Evolutionary conservation across 495 filamentous ascomycete species (phyloP).

Genomic region (Daldinia vernicosa): DNA sequence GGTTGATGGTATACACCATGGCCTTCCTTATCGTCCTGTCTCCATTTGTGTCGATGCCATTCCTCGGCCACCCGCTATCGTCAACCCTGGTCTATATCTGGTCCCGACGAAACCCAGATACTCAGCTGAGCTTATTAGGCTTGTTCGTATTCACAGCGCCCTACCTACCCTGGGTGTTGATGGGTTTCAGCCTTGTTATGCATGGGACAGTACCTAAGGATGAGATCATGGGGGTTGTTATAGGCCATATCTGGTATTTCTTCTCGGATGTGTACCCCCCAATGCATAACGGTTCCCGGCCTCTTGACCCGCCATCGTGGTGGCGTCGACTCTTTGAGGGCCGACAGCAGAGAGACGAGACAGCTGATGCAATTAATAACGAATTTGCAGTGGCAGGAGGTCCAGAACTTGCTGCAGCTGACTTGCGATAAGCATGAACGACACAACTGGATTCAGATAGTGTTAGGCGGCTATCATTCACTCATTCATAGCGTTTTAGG

Average conservation of each 20-base stretch:
- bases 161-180: conserved; percentile 95
- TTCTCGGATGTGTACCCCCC: conserved; percentile 96
- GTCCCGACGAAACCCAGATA: conserved; percentile 93
- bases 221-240: conserved; percentile 90
- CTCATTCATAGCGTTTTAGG: conserved; percentile 41
- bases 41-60: conserved; percentile 85
- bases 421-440: conserved; percentile 35
- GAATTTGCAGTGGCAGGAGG: conserved; percentile 62
- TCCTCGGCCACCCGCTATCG: conserved; percentile 88
- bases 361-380: conserved; percentile 58
- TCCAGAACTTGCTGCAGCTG: conserved; percentile 50
- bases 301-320: conserved; percentile 89
- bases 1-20: conserved; percentile 88
- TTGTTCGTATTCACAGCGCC: conserved; percentile 91
- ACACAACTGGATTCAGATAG: neutral
- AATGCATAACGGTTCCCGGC: conserved; percentile 82
- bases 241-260: conserved; percentile 98
- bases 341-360: conserved; percentile 54
- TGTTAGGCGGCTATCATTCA: conserved; percentile 31
- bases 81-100: conserved; percentile 98
- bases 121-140: conserved; percentile 88
- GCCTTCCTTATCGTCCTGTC: conserved; percentile 79
- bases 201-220: conserved; percentile 92
- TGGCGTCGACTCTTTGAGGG: conserved; percentile 88
- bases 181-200: conserved; percentile 85